Percentiles rank a stretch among this genome's conserved stretches.
Conservation (phyloP, 345 rosid genomes). For the Gossypium mustelinum region DNA sequence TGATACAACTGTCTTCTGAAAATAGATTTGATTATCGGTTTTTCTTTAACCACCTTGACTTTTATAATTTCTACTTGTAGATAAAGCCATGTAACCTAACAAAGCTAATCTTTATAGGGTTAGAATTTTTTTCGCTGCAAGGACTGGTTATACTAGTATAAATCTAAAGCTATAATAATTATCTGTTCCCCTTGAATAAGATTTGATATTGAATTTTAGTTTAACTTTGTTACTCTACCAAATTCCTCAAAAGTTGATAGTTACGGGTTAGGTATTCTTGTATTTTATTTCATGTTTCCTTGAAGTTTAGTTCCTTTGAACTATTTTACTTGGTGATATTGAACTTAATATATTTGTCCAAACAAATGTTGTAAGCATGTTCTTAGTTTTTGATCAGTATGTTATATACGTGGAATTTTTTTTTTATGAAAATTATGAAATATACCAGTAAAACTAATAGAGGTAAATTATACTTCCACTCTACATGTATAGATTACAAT, state of each 20-base stretch:
- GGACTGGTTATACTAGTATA: not conserved
- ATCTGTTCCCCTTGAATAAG: not conserved
- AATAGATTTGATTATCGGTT: too few relatives aligned
- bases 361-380: not conserved
- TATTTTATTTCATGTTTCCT: not conserved
- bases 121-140: not conserved
- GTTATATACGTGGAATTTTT: not conserved
- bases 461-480: not conserved
- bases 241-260: not conserved
- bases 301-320: not conserved
- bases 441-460: not conserved
- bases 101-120: not conserved
- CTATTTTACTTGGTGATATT: conserved; percentile 1
- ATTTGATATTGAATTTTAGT: not conserved
- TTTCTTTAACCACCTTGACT: not conserved
- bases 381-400: not conserved
- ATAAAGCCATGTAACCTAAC: not conserved
- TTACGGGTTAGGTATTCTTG: not conserved
- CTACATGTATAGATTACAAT: not conserved
- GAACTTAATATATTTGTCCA: not conserved
- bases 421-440: not conserved
- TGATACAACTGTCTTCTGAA: not conserved
- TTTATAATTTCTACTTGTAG: not conserved
- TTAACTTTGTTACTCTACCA: not conserved
- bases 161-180: not conserved